phyloP scores from a whole-genome alignment of 805 yeast genomes.

The Kodamaea laetipori region DNA sequence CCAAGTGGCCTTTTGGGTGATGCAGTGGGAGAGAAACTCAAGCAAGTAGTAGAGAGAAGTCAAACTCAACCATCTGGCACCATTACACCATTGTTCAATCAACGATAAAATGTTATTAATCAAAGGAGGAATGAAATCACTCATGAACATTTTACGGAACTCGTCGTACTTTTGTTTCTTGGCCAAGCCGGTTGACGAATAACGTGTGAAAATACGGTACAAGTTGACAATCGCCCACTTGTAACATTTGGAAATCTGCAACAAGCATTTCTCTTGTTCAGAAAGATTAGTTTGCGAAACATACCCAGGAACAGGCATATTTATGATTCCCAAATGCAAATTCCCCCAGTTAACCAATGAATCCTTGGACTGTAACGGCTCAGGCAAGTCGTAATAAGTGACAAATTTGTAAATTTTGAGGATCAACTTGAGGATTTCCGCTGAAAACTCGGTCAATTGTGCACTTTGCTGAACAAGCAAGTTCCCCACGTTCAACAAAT shows the following conservation, averaged over 20 bases:
- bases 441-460: slow-evolving; percentile 40
- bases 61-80: slow-evolving; percentile 67
- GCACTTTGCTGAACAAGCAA: slow-evolving; percentile 37
- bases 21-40: slow-evolving; percentile 56
- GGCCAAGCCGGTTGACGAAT: slow-evolving; percentile 53
- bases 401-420: slow-evolving; percentile 78
- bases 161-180: slow-evolving; percentile 57
- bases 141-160: slow-evolving; percentile 57
- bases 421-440: slow-evolving; percentile 74
- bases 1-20: slow-evolving; percentile 62
- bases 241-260: slow-evolving; percentile 64
- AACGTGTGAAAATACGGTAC: slow-evolving; percentile 68
- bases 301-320: slow-evolving; percentile 56
- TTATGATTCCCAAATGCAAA: slow-evolving; percentile 69
- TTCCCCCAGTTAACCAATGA: slow-evolving; percentile 68
- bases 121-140: slow-evolving; percentile 72
- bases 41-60: slow-evolving; percentile 63
- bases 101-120: slow-evolving; percentile 62
- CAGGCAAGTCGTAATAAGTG: slow-evolving; percentile 72
- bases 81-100: slow-evolving; percentile 72
- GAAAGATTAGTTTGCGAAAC: slow-evolving; percentile 53
- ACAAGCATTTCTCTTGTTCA: slow-evolving; percentile 57
- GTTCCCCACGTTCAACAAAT: slow-evolving; percentile 65
- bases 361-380: slow-evolving; percentile 52
- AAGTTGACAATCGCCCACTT: slow-evolving; percentile 87